These are phyloP conservation scores for Cercospora sp. DNA, from an alignment of 2,329 filamentous ascomycete species.

Conservation along the genomic window DNA sequence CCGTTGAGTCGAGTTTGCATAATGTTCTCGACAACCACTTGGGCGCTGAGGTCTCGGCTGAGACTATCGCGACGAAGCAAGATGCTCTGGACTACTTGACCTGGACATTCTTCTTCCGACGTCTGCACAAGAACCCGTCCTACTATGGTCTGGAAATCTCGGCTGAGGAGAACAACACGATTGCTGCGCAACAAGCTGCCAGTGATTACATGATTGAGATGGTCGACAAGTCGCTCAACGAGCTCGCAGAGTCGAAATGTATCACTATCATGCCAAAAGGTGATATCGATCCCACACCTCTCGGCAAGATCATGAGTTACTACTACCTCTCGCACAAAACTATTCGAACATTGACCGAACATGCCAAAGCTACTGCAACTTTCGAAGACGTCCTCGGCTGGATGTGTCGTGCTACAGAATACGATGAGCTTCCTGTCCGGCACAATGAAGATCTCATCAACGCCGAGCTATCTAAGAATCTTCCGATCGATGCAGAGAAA, in stretches of 20 bases:
- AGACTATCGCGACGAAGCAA: slow-evolving; percentile 90
- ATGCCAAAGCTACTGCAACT: slow-evolving; percentile 71
- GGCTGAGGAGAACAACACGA: slow-evolving; percentile 85
- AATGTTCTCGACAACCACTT: slow-evolving; percentile 97
- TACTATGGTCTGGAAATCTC: slow-evolving; percentile 96
- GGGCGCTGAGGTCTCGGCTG: slow-evolving; percentile 89
- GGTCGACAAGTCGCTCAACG: slow-evolving; percentile 80
- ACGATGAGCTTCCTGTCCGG: slow-evolving; percentile 94
- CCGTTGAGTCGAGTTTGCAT: slow-evolving; percentile 93
- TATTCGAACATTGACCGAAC: slow-evolving; percentile 76
- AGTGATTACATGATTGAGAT: slow-evolving; percentile 94
- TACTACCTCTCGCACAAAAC: slow-evolving; percentile 96
- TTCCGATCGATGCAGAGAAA: slow-evolving; percentile 66
- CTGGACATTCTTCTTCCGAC: slow-evolving; percentile 99
- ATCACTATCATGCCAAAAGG: slow-evolving; percentile 81
- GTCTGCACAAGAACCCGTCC: slow-evolving; percentile 95
- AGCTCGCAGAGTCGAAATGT: slow-evolving; percentile 82
- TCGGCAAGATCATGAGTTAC: slow-evolving; percentile 99
- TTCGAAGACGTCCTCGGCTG: slow-evolving; percentile 84
- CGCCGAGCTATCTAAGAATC: slow-evolving; percentile 77
- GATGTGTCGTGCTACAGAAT: slow-evolving; percentile 93
- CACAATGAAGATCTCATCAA: slow-evolving; percentile 99
- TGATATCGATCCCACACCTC: slow-evolving; percentile 82
- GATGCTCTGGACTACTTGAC: slow-evolving; percentile 97
- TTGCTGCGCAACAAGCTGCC: slow-evolving; percentile 79